Evolutionary conservation across 73 alveolate species (phyloP), one percentile per base, ranked within the genome.

Genomic region (Blepharisma japonicum): DNA sequence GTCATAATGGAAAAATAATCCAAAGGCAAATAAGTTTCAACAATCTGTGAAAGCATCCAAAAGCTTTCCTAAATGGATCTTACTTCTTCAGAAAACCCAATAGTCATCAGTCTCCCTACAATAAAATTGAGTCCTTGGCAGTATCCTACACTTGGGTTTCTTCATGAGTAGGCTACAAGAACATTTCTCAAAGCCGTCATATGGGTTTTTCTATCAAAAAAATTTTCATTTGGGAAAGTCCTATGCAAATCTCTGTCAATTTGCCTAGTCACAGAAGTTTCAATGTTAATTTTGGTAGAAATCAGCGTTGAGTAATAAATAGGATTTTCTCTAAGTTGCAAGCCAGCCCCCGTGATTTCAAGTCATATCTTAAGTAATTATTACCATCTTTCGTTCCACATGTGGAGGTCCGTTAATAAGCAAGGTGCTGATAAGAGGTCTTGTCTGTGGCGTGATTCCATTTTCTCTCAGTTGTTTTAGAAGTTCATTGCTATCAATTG

Each of bases 81-180:
- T 32, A 32, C 42, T 80, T 85, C 93, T 77, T 86, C 94, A 72
- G 89, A 87, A 38, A 87, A 81, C 70, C 90, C 85, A 47, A 61
- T 71, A 66, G 87, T 91, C 49, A 94, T 78, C 54, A 94, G 70
- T 71, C 95, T 84, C 23, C 97, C 97, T n/a, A 85, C 96, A 8
- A 94, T 81, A 77, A 85, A 89, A 81, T 94, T 94, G 81, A 94
- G 74, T 23, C 98, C 98, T 89, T 94, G 94, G 45, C 96, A 90
- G 79, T 94, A 94, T 4, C 98, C 97, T 11, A 94, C 88, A 8
- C 95, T 91, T 27, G 95, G 94, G 82, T 92, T 91, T 39, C 98
- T 68, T 76, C 85, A 91, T 49, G 91, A 79, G 84, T 91, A 94
- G 21, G 95, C 89, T 14, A 77, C 76, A 45, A 94, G 83, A 5